phyloP scores from a whole-genome alignment of 202 grass and related monocot species.

The Eragrostis tef region DNA sequence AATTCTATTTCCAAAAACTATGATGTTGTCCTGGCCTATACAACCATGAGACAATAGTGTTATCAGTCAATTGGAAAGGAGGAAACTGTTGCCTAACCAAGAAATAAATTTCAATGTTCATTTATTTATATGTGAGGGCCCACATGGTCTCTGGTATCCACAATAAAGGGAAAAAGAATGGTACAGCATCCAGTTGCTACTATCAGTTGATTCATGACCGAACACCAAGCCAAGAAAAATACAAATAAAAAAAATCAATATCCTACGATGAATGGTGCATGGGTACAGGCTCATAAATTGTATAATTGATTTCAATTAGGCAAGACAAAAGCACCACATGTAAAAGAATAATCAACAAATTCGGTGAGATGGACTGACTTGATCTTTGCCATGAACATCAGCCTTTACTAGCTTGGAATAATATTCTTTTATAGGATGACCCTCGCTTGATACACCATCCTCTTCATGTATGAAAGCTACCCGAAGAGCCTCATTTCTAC shows the following conservation, averaged over 20 bases:
- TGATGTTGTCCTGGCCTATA: neutral
- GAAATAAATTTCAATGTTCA: neutral
- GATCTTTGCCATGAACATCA: conserved; percentile 91
- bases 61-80: conserved; percentile 5
- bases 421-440: conserved; percentile 62
- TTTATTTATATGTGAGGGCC: neutral
- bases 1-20: neutral
- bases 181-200: neutral
- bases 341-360: conserved; percentile 29
- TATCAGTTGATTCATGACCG: conserved; percentile 11
- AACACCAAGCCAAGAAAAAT: neutral
- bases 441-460: conserved; percentile 51
- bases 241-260: too few relatives aligned
- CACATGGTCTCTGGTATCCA: neutral
- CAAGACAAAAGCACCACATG: conserved; percentile 6
- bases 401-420: conserved; percentile 97
- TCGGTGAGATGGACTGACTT: conserved; percentile 56
- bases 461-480: conserved; percentile 96
- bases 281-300: neutral
- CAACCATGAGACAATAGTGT: conserved; percentile 10
- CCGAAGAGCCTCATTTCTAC: conserved; percentile 94
- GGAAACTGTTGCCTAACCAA: conserved; percentile 24
- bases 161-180: neutral
- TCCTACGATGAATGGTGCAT: neutral
- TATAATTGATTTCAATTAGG: conserved; percentile 11